Evolutionary conservation across 768 basidiomycete genomes (phyloP), one percentile per base, ranked within the genome.

Genomic region (Tricholoma hemisulphureum): DNA sequence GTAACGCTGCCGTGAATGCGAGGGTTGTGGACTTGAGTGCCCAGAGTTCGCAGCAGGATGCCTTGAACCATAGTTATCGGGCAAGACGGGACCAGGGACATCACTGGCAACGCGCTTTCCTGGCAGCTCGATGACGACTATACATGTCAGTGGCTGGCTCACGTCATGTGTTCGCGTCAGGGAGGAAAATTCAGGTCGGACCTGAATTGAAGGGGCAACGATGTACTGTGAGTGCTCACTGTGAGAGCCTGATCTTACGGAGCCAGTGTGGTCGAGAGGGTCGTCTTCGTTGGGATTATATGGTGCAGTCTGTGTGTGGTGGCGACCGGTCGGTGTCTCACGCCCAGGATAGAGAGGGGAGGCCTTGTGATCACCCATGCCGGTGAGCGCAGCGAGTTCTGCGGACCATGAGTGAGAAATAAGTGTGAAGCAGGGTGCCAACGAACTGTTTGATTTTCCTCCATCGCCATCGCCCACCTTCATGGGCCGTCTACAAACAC

Each of bases 401-500:
- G 71, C 11, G 20, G 11, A 9, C 21, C 28, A 26, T 43, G 62
- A 58, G 58, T 32, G 26, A 59, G 46, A 29, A 37, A 60, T 51
- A 26, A 9, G 50, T 43, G 43, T 16, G 24, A 59, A 28, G 59
- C 46, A 56, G 39, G 64, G 60, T 14, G 24, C 49, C 18, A 23
- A 75, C 80, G 76, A 77, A 97, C 96, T 98, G 78, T 95, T 96
- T 31, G 84, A 88, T 76, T 91, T 93, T 58, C 87, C 86, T 9
- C 84, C 83, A 65, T 93, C 91, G 23, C 90, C 89, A 57, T 96
- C 94, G 21, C 88, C 89, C 14, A 99, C 82, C 68, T 94, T 94
- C 97, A 99, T 98, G 16, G 95, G 95, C 29, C 95, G 83, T 64
- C 97, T 82, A 69, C 97, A 99, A 2, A 98, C 94, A 35, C 97